phyloP scores from a whole-genome alignment of 1,284 basidiomycete genomes.

The Golubevia pallescens region DNA sequence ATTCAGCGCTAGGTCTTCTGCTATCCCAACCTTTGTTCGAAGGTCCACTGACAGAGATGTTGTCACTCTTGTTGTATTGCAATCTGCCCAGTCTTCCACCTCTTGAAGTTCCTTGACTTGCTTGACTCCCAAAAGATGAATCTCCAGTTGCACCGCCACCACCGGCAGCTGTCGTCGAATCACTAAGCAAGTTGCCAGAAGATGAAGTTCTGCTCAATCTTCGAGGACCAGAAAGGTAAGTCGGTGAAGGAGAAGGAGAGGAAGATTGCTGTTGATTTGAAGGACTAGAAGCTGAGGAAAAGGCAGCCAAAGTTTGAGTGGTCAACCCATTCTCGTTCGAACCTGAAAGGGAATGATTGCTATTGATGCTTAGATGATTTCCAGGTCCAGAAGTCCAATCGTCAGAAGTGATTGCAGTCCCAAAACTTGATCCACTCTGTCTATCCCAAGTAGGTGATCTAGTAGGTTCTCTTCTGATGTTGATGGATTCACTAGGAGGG shows the following conservation, averaged over 20 bases:
- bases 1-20: conserved; percentile 1
- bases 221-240: background rate
- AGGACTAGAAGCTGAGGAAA: background rate
- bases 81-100: conserved; percentile 26
- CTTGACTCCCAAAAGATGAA: background rate
- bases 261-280: background rate
- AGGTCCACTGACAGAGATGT: conserved; percentile 5
- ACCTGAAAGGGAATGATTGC: too few species aligned
- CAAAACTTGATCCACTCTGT: background rate
- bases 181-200: background rate
- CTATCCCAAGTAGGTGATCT: background rate
- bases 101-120: conserved; percentile 5
- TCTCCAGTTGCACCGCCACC: background rate
- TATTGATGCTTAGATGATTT: too few species aligned
- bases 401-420: background rate
- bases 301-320: background rate
- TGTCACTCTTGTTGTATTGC: conserved; percentile 35
- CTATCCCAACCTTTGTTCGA: conserved; percentile 1
- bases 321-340: too few species aligned
- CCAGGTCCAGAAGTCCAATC: background rate
- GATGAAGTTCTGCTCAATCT: background rate
- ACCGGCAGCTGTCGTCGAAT: background rate
- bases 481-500: background rate
- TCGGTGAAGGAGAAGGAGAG: background rate
- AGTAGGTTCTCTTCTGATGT: background rate